Evolutionary conservation across 75 land plant species (phyloP), one percentile per base, ranked within the genome.

Genomic region (Picea sitchensis): DNA sequence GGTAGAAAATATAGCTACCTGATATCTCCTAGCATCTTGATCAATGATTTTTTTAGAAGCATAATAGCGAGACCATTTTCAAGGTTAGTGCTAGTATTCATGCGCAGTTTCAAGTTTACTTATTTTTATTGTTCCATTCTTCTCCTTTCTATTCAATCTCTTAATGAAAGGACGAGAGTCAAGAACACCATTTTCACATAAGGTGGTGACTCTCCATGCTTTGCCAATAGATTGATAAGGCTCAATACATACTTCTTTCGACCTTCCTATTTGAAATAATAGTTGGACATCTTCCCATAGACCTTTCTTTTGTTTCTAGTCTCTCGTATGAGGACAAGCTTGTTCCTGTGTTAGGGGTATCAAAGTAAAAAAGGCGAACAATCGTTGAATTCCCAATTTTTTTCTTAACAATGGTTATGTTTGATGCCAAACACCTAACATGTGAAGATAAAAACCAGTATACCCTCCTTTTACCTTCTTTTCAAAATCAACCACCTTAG

Each of bases 161-260:
- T 95, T 94, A 72, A 92, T 60, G 14, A 94, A 90, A 56, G 98
- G 98, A 79, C 89, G 87, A 17, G 80, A 86, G 63, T 94, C 94
- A n/a, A 88, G 71, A 11, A 92, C 98, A 58, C 97, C 95, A 87
- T 91, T 93, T 4, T 96, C 92, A 23, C 90, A 90, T 31, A 98
- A 75, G 77, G 87, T 92, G 65, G 94, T 93, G 76, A 98, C 98
- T 86, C 99, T 89, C 99, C 99, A 98, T 72, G 98, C 85, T 96
- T 95, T 47, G 36, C 63, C 98, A 86, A 98, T 92, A 78, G 94
- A 90, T 12, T 96, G 90, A 80, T 98, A 98, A 23, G 95, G 92
- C 34, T 90, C 86, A 80, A n/a, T n/a, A n/a, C 93, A 90, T 38
- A 98, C 98, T 72, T 98, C 99, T 86, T 85, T 90, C 36, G 89